A percentile compares a stretch with the other conserved stretches of the same genome.
phyloP scores from a whole-genome alignment of 2,329 filamentous ascomycete genomes.

The Aureobasidium pullulans region DNA sequence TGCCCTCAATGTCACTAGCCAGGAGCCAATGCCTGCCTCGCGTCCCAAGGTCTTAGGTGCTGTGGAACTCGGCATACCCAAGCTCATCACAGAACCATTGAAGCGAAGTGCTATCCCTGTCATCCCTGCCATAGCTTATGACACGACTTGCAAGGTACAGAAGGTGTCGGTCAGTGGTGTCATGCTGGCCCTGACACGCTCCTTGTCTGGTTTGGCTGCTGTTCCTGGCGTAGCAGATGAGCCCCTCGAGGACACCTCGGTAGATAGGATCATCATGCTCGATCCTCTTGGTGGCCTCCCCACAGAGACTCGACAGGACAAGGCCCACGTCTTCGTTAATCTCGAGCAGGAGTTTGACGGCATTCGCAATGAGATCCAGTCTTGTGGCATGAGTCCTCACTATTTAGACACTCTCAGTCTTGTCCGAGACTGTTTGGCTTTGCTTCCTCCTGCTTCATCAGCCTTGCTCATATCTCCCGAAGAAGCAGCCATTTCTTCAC shows the following conservation, averaged over 20 bases:
- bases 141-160: slow-evolving; percentile 42
- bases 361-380: slow-evolving; percentile 50
- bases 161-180: slow-evolving; percentile 54
- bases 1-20: slow-evolving; percentile 33
- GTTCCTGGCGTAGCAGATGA: neutral
- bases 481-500: slow-evolving; percentile 63
- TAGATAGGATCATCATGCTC: slow-evolving; percentile 83
- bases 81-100: slow-evolving; percentile 57
- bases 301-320: slow-evolving; percentile 50
- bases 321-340: slow-evolving; percentile 81
- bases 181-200: slow-evolving; percentile 67
- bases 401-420: slow-evolving; percentile 68
- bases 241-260: slow-evolving; percentile 39
- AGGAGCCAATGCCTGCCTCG: slow-evolving; percentile 21
- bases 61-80: slow-evolving; percentile 36
- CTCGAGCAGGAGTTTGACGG: slow-evolving; percentile 78
- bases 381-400: slow-evolving; percentile 23
- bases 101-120: slow-evolving; percentile 64
- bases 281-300: slow-evolving; percentile 84
- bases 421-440: slow-evolving; percentile 59
- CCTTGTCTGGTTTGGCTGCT: slow-evolving; percentile 59
- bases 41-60: slow-evolving; percentile 30
- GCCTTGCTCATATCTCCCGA: slow-evolving; percentile 80
- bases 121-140: slow-evolving; percentile 58
- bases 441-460: slow-evolving; percentile 78